Percentiles rank a stretch among this genome's conserved stretches.
Conservation (phyloP, 1,139 yeast species). For the Geotrichum armillariae region DNA sequence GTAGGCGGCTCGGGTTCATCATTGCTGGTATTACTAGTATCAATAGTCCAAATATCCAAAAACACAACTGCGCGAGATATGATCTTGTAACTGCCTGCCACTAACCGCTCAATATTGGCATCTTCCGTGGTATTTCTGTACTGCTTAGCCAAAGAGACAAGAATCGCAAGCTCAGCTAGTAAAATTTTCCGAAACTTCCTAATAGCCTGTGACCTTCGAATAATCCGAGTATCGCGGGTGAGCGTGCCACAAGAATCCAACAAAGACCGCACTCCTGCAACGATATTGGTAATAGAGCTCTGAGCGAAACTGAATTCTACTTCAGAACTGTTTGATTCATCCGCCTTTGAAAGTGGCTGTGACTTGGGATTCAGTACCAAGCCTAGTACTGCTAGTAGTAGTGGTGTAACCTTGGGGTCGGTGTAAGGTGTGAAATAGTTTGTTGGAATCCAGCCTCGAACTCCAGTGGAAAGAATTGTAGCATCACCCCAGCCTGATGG, state of each 20-base stretch:
- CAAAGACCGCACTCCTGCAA: constrained; percentile 80
- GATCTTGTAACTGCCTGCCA: constrained; percentile 71
- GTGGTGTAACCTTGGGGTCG: constrained; percentile 53
- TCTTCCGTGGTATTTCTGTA: constrained; percentile 70
- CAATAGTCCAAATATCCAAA: constrained; percentile 64
- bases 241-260: constrained; percentile 80
- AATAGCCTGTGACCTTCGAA: constrained; percentile 65
- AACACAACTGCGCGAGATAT: constrained; percentile 70
- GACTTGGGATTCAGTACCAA: constrained; percentile 64
- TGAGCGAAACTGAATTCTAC: constrained; percentile 39
- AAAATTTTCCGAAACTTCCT: constrained; percentile 74
- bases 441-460: constrained; percentile 96
- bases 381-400: constrained; percentile 73
- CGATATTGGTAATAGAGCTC: constrained; percentile 54
- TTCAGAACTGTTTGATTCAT: neutral
- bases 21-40: constrained; percentile 22
- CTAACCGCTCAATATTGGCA: constrained; percentile 67
- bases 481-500: constrained; percentile 99
- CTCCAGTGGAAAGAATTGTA: constrained; percentile 65
- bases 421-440: constrained; percentile 65
- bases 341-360: constrained; percentile 27
- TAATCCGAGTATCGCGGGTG: constrained; percentile 80
- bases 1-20: neutral
- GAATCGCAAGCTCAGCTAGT: constrained; percentile 86
- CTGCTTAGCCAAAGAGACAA: constrained; percentile 84